Conservation (phyloP, 1,284 basidiomycete species). For the Polyporus tsugae region DNA sequence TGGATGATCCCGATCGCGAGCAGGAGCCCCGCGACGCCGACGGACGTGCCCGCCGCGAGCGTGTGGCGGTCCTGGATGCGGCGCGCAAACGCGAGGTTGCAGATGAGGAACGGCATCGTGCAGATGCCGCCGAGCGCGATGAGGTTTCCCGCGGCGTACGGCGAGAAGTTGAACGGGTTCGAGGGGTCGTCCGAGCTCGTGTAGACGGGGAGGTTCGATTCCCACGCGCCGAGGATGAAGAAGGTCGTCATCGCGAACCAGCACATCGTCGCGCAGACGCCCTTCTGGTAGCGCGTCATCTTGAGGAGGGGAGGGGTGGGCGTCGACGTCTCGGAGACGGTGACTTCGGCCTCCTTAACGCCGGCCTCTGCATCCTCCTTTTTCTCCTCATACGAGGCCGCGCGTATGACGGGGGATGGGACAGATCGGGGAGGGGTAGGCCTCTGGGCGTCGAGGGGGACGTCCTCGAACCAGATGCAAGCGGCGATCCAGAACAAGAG, state of each 20-base stretch:
- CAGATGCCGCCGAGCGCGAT: constrained; percentile 42
- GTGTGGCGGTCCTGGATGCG: constrained; percentile 69
- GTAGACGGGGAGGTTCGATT: constrained; percentile 75
- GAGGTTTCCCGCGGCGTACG: constrained; percentile 73
- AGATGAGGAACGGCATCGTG: constrained; percentile 68
- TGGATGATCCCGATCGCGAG: constrained; percentile 51
- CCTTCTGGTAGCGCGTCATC: constrained; percentile 45
- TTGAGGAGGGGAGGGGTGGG: constrained; percentile 3
- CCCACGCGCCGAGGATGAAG: constrained; percentile 77
- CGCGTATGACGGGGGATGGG: neutral
- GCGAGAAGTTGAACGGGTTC: constrained; percentile 60
- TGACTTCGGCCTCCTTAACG: constrained; percentile 16
- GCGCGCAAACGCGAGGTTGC: constrained; percentile 63
- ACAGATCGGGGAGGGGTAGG: constrained; percentile 24
- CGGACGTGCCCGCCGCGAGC: constrained; percentile 58
- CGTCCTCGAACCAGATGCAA: constrained; percentile 60
- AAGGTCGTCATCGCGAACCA: constrained; percentile 80
- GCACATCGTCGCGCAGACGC: constrained; percentile 71
- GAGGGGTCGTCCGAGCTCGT: constrained; percentile 46
- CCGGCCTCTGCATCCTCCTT: constrained; percentile 8
- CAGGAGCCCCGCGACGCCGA: neutral
- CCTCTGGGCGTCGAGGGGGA: constrained; percentile 36
- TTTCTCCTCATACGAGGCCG: constrained; percentile 17
- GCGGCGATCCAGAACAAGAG: constrained; percentile 57
- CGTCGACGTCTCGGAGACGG: neutral